Conservation (phyloP, 352 stramenopile genomes). For the Blastocystis sp. region DNA sequence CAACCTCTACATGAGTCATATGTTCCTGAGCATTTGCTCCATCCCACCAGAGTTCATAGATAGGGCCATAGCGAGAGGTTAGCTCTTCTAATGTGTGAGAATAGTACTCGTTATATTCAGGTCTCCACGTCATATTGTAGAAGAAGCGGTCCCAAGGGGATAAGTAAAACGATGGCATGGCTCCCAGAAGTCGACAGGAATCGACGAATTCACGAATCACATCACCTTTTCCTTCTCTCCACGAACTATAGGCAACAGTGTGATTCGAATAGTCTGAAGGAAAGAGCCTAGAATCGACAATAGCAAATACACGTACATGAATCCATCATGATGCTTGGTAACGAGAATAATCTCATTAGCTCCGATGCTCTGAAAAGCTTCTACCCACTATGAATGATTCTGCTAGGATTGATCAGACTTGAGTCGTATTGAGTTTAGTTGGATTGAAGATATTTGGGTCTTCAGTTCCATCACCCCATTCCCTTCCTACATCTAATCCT, state of each 20-base stretch:
- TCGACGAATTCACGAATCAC: constrained; percentile 58
- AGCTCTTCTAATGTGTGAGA: constrained; percentile 45
- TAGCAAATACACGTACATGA: not conserved
- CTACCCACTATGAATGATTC: constrained; percentile 39
- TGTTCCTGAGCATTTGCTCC: constrained; percentile 40
- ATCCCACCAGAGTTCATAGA: constrained; percentile 63
- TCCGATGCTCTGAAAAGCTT: constrained; percentile 40
- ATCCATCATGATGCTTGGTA: constrained; percentile 61
- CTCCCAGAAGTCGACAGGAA: constrained; percentile 24
- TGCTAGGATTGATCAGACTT: not conserved
- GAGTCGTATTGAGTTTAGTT: constrained; percentile 57
- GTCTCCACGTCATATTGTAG: constrained; percentile 63
- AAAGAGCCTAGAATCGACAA: constrained; percentile 16
- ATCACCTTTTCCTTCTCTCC: constrained; percentile 62
- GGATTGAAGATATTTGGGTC: constrained; percentile 62
- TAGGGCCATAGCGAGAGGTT: constrained; percentile 44
- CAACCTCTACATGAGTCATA: constrained; percentile 36
- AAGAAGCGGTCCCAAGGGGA: constrained; percentile 62
- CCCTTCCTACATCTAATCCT: not conserved
- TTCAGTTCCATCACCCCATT: constrained; percentile 58
- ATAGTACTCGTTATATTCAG: constrained; percentile 63
- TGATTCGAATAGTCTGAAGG: constrained; percentile 53
- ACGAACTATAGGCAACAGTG: constrained; percentile 20
- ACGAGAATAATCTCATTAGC: constrained; percentile 59
- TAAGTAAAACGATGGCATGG: constrained; percentile 49